These are phyloP conservation scores for Astrothelium subdiscretum DNA, from an alignment of 495 filamentous ascomycete genomes.

Conservation along the genomic window DNA sequence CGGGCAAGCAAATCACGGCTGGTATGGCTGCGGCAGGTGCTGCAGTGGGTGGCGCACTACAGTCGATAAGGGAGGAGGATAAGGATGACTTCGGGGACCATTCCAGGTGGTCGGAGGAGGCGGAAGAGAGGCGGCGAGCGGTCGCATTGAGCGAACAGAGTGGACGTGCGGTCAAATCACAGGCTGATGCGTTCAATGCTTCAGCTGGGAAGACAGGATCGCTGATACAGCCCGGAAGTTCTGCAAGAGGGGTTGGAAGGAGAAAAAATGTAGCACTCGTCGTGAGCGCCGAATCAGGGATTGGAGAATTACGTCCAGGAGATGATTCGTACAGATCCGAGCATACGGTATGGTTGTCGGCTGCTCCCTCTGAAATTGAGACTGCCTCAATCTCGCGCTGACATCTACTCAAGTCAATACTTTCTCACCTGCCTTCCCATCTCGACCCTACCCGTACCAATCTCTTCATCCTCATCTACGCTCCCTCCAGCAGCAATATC, in stretches of 20 bases:
- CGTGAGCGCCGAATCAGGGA: constrained; percentile 59
- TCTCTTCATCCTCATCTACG: constrained; percentile 81
- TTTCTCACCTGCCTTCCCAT: constrained; percentile 73
- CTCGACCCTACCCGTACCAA: constrained; percentile 55
- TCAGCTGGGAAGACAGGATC: constrained; percentile 2
- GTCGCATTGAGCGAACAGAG: constrained; percentile 15
- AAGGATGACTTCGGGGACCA: constrained; percentile 29
- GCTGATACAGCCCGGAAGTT: constrained; percentile 1
- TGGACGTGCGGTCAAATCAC: constrained; percentile 12
- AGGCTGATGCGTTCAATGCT: constrained; percentile 16
- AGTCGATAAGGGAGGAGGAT: constrained; percentile 5
- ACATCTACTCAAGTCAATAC: constrained; percentile 53
- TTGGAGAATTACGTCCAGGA: constrained; percentile 38
- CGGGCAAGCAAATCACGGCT: constrained; percentile 61
- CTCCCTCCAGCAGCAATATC: constrained; percentile 34
- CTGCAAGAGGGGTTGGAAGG: constrained; percentile 28
- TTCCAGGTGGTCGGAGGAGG: constrained; percentile 76
- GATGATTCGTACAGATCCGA: constrained; percentile 47
- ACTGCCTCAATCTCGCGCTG: not conserved
- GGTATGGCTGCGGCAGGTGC: constrained; percentile 77
- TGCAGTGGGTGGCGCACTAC: constrained; percentile 44
- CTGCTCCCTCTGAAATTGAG: constrained; percentile 23
- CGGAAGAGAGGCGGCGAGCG: constrained; percentile 35
- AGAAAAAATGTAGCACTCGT: constrained; percentile 71
- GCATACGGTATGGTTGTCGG: constrained; percentile 57